Percentiles rank a stretch among this genome's conserved stretches.
phyloP scores from a whole-genome alignment of 1,284 basidiomycete species.

The Testicularia cyperi region DNA sequence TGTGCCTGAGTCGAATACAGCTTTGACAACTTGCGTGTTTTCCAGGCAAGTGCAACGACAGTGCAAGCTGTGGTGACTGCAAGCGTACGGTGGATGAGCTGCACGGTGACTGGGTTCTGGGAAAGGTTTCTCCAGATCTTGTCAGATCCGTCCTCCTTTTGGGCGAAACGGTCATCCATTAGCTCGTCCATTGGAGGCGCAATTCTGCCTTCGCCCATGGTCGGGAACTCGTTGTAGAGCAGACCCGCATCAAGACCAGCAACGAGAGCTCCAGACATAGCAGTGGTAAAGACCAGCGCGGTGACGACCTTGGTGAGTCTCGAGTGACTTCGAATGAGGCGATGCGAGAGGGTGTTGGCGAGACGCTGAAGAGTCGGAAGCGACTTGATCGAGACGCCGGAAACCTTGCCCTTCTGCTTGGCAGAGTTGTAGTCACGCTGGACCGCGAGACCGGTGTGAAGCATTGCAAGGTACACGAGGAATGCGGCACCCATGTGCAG shows the following conservation, averaged over 20 bases:
- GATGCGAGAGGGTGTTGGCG: slow-evolving; percentile 37
- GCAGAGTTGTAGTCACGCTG: slow-evolving; percentile 76
- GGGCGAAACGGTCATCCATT: slow-evolving; percentile 64
- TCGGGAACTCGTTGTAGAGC: slow-evolving; percentile 95
- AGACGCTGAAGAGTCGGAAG: slow-evolving; percentile 7
- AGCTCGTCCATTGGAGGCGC: slow-evolving; percentile 82
- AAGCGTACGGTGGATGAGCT: slow-evolving; percentile 90
- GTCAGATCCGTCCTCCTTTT: slow-evolving; percentile 68
- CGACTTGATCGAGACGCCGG: slow-evolving; percentile 7
- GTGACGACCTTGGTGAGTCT: slow-evolving; percentile 34
- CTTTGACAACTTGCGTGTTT: slow-evolving; percentile 66
- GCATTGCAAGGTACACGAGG: slow-evolving; percentile 86
- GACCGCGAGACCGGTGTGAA: slow-evolving; percentile 76
- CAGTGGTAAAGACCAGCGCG: slow-evolving; percentile 65
- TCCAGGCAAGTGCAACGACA: slow-evolving; percentile 9
- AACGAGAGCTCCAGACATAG: slow-evolving; percentile 92
- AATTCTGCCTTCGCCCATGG: slow-evolving; percentile 82
- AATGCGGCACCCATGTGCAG: slow-evolving; percentile 90
- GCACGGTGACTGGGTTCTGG: slow-evolving; percentile 96
- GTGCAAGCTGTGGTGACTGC: slow-evolving; percentile 63
- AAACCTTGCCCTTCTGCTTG: slow-evolving; percentile 55
- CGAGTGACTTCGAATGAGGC: slow-evolving; percentile 33
- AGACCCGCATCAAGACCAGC: slow-evolving; percentile 95
- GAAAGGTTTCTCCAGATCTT: slow-evolving; percentile 81
- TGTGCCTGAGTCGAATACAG: background rate